A percentile compares a stretch with the other conserved stretches of the same genome.
Conservation (phyloP, 768 basidiomycete species). For the Crassisporium funariophilum region DNA sequence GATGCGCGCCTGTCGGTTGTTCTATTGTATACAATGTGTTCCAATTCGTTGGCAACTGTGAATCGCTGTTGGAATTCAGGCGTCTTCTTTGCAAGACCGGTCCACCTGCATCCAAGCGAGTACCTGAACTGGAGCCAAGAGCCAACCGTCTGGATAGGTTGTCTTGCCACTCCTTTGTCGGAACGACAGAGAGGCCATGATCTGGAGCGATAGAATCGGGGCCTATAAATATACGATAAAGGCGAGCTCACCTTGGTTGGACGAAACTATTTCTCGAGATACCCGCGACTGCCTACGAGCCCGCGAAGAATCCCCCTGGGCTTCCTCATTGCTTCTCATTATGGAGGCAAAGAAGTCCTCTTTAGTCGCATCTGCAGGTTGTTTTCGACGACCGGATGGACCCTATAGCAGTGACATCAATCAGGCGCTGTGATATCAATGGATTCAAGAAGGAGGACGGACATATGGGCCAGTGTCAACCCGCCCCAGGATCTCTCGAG, state of each 20-base stretch:
- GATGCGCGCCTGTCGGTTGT: slow-evolving; percentile 22
- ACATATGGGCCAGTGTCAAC: slow-evolving; percentile 85
- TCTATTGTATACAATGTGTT: slow-evolving; percentile 64
- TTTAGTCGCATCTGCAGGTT: slow-evolving; percentile 64
- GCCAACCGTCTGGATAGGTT: slow-evolving; percentile 60
- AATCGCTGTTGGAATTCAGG: slow-evolving; percentile 37
- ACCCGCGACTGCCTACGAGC: slow-evolving; percentile 74
- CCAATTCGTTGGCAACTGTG: slow-evolving; percentile 48
- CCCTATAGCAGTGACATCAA: slow-evolving; percentile 45
- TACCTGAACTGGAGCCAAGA: slow-evolving; percentile 24
- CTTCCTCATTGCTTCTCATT: slow-evolving; percentile 55
- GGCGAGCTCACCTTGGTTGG: slow-evolving; percentile 50
- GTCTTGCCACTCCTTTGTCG: slow-evolving; percentile 81
- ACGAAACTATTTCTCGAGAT: slow-evolving; percentile 80
- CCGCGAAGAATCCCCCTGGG: slow-evolving; percentile 55
- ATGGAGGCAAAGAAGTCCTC: slow-evolving; percentile 81
- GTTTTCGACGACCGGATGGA: slow-evolving; percentile 64
- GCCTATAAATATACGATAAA: not conserved
- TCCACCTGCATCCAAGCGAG: slow-evolving; percentile 30
- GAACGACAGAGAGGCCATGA: slow-evolving; percentile 59
- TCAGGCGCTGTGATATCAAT: slow-evolving; percentile 9
- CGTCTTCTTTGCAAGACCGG: slow-evolving; percentile 51
- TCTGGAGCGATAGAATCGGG: slow-evolving; percentile 37
- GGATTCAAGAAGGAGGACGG: slow-evolving; percentile 22
- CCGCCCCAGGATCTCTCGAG: slow-evolving; percentile 72